phyloP scores from a whole-genome alignment of 2,329 filamentous ascomycete genomes.

The Trichoderma semiorbis region DNA sequence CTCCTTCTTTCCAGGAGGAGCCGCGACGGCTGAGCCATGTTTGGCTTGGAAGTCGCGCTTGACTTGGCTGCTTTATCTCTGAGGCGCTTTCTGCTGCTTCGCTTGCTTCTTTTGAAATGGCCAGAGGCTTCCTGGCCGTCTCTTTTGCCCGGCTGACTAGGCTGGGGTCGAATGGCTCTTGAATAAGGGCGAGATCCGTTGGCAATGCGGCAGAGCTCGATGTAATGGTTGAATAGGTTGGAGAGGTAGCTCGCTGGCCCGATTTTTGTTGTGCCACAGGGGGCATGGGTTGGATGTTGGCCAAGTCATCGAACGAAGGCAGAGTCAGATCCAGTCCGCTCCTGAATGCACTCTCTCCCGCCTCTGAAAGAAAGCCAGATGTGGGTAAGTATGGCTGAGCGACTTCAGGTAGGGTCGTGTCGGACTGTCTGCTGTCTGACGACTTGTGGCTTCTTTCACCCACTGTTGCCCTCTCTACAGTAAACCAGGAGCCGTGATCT shows the following conservation, averaged over 20 bases:
- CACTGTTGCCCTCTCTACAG: slow-evolving; percentile 30
- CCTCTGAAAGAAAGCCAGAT: slow-evolving; percentile 28
- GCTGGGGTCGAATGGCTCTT: slow-evolving; percentile 12
- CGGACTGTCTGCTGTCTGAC: slow-evolving; percentile 25
- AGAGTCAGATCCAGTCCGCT: slow-evolving; percentile 29
- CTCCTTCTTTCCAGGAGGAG: slow-evolving; percentile 26
- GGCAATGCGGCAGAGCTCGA: slow-evolving; percentile 36
- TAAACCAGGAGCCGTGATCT: slow-evolving; percentile 35
- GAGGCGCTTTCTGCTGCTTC: slow-evolving; percentile 27
- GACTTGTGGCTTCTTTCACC: slow-evolving; percentile 28
- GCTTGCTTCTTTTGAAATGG: slow-evolving; percentile 22
- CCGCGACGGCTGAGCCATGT: slow-evolving; percentile 15
- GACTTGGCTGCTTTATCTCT: slow-evolving; percentile 26
- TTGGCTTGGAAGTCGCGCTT: slow-evolving; percentile 24
- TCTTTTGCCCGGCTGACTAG: slow-evolving; percentile 17
- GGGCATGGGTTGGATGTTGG: slow-evolving; percentile 24
- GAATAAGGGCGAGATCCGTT: slow-evolving; percentile 20
- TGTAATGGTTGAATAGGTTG: slow-evolving; percentile 30
- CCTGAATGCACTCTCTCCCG: slow-evolving; percentile 27
- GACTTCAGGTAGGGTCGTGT: slow-evolving; percentile 29
- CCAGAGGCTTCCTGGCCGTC: slow-evolving; percentile 16
- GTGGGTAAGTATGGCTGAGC: slow-evolving; percentile 33
- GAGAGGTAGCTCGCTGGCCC: slow-evolving; percentile 24
- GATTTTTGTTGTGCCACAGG: slow-evolving; percentile 12
- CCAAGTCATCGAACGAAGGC: slow-evolving; percentile 29